Evolutionary conservation across 352 stramenopile species (phyloP).

Genomic region (Pythium guiyangense): DNA sequence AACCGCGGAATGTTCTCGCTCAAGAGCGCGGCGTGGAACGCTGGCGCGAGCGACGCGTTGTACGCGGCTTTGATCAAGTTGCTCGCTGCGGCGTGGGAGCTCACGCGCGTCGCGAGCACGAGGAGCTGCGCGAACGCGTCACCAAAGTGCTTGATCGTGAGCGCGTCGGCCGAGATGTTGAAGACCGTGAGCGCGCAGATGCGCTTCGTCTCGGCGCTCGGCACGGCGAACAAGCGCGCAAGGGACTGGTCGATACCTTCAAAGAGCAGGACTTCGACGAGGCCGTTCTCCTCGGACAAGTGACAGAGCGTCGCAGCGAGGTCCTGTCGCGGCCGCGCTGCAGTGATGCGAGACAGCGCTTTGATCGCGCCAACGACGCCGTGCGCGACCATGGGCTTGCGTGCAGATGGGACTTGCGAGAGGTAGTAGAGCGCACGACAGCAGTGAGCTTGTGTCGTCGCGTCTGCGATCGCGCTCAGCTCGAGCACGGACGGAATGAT

Average conservation of each 20-base stretch:
- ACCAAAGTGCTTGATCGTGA: constrained; percentile 58
- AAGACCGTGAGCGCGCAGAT: constrained; percentile 65
- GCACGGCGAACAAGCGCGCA: constrained; percentile 32
- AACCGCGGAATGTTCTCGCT: constrained; percentile 65
- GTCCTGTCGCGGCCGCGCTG: constrained; percentile 36
- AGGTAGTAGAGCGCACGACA: constrained; percentile 70
- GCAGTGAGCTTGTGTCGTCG: constrained; percentile 51
- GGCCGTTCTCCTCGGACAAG: constrained; percentile 51
- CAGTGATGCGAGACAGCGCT: constrained; percentile 31
- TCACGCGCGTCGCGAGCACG: constrained; percentile 20
- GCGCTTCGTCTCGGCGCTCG: constrained; percentile 57
- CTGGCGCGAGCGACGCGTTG: constrained; percentile 50
- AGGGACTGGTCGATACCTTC: constrained; percentile 69
- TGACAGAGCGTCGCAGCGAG: constrained; percentile 62
- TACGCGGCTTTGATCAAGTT: constrained; percentile 72
- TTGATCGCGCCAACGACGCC: constrained; percentile 46
- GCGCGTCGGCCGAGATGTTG: constrained; percentile 58
- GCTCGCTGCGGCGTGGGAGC: constrained; percentile 15
- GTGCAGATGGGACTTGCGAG: constrained; percentile 27
- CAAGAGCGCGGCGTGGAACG: constrained; percentile 55
- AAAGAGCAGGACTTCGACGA: constrained; percentile 55
- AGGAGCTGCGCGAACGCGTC: constrained; percentile 60
- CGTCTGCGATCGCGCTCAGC: constrained; percentile 38
- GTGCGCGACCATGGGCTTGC: constrained; percentile 52
- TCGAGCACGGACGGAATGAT: constrained; percentile 62